A percentile compares a stretch with the other conserved stretches of the same genome.
These are phyloP conservation scores for Punica granatum DNA, from an alignment of 345 rosid genomes.

Conservation along the genomic window DNA sequence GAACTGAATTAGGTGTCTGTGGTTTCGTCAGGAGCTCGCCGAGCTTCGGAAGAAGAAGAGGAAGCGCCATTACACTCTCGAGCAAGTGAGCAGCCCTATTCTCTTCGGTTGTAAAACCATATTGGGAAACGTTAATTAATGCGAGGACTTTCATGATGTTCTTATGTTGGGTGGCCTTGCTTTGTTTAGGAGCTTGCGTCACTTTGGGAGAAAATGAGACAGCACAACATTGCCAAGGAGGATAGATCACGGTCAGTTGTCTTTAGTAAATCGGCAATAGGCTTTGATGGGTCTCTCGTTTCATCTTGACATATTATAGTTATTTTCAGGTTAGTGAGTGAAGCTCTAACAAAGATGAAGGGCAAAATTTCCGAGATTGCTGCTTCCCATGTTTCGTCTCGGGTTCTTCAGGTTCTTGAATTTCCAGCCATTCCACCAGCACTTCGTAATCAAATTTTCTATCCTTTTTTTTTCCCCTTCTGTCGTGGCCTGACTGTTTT, in stretches of 20 bases:
- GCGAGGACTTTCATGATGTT: not conserved
- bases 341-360: slow-evolving; percentile 77
- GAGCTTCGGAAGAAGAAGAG: slow-evolving; percentile 88
- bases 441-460: not conserved
- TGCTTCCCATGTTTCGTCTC: slow-evolving; percentile 76
- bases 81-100: slow-evolving; percentile 38
- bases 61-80: slow-evolving; percentile 71
- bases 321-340: slow-evolving; percentile 49
- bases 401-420: slow-evolving; percentile 74
- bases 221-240: slow-evolving; percentile 71
- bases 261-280: not conserved
- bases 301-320: slow-evolving; percentile 3
- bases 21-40: slow-evolving; percentile 45
- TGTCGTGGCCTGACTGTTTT: not conserved
- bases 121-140: not conserved
- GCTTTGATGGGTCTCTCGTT: not conserved
- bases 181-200: slow-evolving; percentile 67
- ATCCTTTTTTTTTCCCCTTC: not conserved
- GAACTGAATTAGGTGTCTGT: not conserved
- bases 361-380: slow-evolving; percentile 92
- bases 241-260: slow-evolving; percentile 65
- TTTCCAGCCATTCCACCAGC: not conserved
- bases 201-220: slow-evolving; percentile 95
- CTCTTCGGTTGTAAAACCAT: not conserved
- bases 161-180: not conserved